A percentile compares a stretch with the other conserved stretches of the same genome.
Conservation (phyloP, 768 basidiomycete genomes). For the Pleurotus cornucopiae region DNA sequence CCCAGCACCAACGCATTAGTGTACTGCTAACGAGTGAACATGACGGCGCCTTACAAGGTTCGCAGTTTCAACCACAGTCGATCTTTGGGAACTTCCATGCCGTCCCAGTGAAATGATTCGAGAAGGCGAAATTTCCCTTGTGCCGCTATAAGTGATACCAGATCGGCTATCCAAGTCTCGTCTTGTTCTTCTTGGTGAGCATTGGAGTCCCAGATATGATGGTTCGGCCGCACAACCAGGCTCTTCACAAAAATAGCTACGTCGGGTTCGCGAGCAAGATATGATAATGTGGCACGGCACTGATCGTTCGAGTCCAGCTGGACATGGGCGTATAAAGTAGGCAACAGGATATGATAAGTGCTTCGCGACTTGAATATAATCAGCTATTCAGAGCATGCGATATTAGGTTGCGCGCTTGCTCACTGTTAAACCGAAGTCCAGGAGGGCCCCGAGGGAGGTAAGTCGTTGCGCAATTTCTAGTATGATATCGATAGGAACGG, state of each 20-base stretch:
- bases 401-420: constrained; percentile 21
- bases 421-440: constrained; percentile 58
- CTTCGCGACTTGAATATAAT: not conserved
- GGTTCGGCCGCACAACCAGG: constrained; percentile 48
- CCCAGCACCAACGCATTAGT: not conserved
- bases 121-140: constrained; percentile 4
- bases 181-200: constrained; percentile 4
- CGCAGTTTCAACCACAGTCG: constrained; percentile 78
- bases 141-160: not conserved
- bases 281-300: constrained; percentile 55
- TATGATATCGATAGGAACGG: constrained; percentile 54
- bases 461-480: constrained; percentile 61
- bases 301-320: constrained; percentile 51
- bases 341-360: constrained; percentile 16
- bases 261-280: constrained; percentile 51
- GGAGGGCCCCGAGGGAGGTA: constrained; percentile 46
- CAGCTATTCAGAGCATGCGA: not conserved
- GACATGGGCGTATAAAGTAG: constrained; percentile 60
- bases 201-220: constrained; percentile 11
- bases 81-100: constrained; percentile 63
- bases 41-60: constrained; percentile 43
- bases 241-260: constrained; percentile 67
- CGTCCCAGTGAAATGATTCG: constrained; percentile 68
- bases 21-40: not conserved
- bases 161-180: constrained; percentile 2